phyloP scores from a whole-genome alignment of 768 basidiomycete genomes.

The Hypholoma sublateritium region DNA sequence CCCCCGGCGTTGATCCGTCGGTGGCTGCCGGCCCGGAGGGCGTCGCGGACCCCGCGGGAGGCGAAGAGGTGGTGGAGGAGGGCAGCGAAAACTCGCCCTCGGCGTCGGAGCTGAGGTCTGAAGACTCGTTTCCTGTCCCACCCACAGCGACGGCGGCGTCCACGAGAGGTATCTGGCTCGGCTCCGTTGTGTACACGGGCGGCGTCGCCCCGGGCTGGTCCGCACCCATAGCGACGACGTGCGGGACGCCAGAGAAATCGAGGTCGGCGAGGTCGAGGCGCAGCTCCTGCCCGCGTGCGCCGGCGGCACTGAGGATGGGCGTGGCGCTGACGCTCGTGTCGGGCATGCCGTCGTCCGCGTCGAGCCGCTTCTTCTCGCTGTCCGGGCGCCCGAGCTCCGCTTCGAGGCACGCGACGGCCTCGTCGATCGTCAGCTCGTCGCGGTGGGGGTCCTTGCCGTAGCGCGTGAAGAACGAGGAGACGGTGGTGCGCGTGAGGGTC shows the following conservation, averaged over 20 bases:
- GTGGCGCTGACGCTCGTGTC: constrained; percentile 55
- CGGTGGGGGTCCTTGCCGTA: constrained; percentile 59
- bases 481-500: constrained; percentile 77
- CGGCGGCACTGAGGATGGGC: constrained; percentile 43
- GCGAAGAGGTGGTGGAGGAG: background rate
- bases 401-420: constrained; percentile 86
- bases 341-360: constrained; percentile 44
- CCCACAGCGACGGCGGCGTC: constrained; percentile 21
- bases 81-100: constrained; percentile 10
- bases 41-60: constrained; percentile 1
- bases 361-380: constrained; percentile 68
- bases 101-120: constrained; percentile 20
- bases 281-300: constrained; percentile 38
- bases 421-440: constrained; percentile 76
- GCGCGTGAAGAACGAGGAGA: constrained; percentile 79
- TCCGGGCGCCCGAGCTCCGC: constrained; percentile 72
- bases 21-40: no score
- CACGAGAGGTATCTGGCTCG: constrained; percentile 44
- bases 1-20: no score
- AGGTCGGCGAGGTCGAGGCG: constrained; percentile 38
- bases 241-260: constrained; percentile 60
- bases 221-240: constrained; percentile 21
- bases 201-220: constrained; percentile 10
- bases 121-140: constrained; percentile 4
- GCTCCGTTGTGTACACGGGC: constrained; percentile 41